Evolutionary conservation across 2,329 filamentous ascomycete genomes (phyloP).

Genomic region (Scortechinia acanthostroma): DNA sequence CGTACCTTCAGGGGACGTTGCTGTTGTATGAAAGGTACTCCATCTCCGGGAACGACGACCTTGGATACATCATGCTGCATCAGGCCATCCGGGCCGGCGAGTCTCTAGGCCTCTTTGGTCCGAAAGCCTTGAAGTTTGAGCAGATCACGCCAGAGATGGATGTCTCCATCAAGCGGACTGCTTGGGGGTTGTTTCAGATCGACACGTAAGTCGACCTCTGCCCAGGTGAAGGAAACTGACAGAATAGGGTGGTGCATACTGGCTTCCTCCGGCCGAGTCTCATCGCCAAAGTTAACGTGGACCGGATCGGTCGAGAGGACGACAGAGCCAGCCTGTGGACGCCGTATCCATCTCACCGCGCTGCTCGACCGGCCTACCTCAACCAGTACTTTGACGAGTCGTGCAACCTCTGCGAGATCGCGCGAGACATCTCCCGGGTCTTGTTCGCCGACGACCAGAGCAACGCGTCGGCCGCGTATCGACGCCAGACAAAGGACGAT

Average conservation of each 20-base stretch:
- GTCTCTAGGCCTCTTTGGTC: conserved; percentile 18
- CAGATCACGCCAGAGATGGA: conserved; percentile 17
- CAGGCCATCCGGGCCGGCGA: conserved; percentile 21
- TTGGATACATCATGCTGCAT: conserved; percentile 24
- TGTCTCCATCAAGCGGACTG: conserved; percentile 16
- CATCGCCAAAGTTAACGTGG: conserved; percentile 20
- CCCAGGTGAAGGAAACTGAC: not conserved
- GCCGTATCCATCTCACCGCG: conserved; percentile 13
- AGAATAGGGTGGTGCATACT: conserved; percentile 18
- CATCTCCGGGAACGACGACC: conserved; percentile 21
- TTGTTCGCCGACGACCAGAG: conserved; percentile 14
- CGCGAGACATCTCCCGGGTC: conserved; percentile 20
- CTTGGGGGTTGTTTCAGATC: conserved; percentile 25
- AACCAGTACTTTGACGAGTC: conserved; percentile 21
- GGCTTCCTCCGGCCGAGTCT: conserved; percentile 21
- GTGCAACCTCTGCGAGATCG: conserved; percentile 20
- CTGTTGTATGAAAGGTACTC: conserved; percentile 13
- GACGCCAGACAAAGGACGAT: conserved; percentile 12
- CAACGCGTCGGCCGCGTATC: conserved; percentile 5
- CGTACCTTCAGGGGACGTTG: not conserved
- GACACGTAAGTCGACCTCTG: conserved; percentile 19
- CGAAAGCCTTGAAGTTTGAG: conserved; percentile 10
- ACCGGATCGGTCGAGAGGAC: conserved; percentile 13
- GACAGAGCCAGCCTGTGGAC: conserved; percentile 11
- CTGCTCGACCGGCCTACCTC: conserved; percentile 13